These are phyloP conservation scores for Lathyrus tuberosus DNA, from an alignment of 306 rosid genomes.

Conservation along the genomic window DNA sequence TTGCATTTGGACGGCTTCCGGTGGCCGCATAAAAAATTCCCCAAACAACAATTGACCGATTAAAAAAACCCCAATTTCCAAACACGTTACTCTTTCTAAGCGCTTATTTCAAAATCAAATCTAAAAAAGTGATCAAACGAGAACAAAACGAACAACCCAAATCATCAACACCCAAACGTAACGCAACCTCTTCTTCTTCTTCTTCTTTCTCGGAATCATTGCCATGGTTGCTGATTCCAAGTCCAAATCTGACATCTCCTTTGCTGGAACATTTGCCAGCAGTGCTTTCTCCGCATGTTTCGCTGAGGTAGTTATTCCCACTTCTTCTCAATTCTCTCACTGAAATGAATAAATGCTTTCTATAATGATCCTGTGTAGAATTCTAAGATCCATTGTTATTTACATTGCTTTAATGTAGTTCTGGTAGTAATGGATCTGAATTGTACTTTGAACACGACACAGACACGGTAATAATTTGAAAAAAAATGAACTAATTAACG, in stretches of 20 bases:
- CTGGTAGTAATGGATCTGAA: conserved; percentile 1
- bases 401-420: not conserved
- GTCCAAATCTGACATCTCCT: conserved; percentile 66
- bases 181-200: not conserved
- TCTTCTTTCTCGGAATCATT: not conserved
- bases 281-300: conserved; percentile 78
- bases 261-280: conserved; percentile 61
- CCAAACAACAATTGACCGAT: not conserved
- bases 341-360: too few species aligned
- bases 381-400: not conserved
- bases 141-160: not conserved
- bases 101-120: not conserved
- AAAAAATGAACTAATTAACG: too few species aligned
- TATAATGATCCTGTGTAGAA: conserved; percentile 20
- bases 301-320: conserved; percentile 56
- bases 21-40: not conserved
- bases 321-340: not conserved
- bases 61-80: not conserved
- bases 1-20: not conserved
- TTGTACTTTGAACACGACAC: not conserved
- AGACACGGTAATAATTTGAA: too few species aligned
- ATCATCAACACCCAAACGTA: not conserved
- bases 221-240: conserved; percentile 66
- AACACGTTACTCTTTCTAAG: not conserved
- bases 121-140: not conserved